Evolutionary conservation across 495 filamentous ascomycete species (phyloP), one percentile per base, ranked within the genome.

Genomic region (Filosporella fistucella): DNA sequence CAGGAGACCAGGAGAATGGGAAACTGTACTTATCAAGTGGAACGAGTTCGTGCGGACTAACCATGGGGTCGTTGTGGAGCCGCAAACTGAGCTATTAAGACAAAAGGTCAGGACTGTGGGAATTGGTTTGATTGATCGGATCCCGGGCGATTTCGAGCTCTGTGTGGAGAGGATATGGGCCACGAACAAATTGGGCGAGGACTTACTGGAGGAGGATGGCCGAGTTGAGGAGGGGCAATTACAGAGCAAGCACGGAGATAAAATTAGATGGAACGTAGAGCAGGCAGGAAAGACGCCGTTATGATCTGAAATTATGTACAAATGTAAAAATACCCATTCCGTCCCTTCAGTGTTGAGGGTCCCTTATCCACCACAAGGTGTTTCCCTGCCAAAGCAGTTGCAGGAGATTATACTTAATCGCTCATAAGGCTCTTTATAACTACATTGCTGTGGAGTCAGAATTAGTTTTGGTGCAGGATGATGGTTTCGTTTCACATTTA

Each of bases 21-120:
- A 98, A 72, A 95, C 90, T 8, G 77, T 96, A 20, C 59, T 95
- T 38, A 82, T 98, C 42, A 86, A 86, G 33, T 91, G 89, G 72
- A 82, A 82, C 61, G 86, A 94, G 36, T 97, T 98, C 63, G 91
- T 97, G 43, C 78, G 94, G 42, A 98, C 94, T 26, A 96, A 96
- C 63, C 74, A 90, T 57, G 93, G 93, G 14, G 75, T 82, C 49
- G 87, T 95, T 0, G 80, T 95, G 9, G 89, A 97, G 70, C 93
- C 91, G 20, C 91, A 96, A 71, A 80, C 81, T 8, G 88, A 91
- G 61, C 80, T 96, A 51, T 61, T 95, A 60, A 80, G 85, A 41
- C 82, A 94, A 61, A 87, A 85, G 58, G 82, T 98, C 32, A 76
- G 78, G 60, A 91, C 84, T 32, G 69, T 98, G 14, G 93, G 93